Evolutionary conservation across 1,284 basidiomycete species (phyloP).

Genomic region (Moesziomyces sp.): DNA sequence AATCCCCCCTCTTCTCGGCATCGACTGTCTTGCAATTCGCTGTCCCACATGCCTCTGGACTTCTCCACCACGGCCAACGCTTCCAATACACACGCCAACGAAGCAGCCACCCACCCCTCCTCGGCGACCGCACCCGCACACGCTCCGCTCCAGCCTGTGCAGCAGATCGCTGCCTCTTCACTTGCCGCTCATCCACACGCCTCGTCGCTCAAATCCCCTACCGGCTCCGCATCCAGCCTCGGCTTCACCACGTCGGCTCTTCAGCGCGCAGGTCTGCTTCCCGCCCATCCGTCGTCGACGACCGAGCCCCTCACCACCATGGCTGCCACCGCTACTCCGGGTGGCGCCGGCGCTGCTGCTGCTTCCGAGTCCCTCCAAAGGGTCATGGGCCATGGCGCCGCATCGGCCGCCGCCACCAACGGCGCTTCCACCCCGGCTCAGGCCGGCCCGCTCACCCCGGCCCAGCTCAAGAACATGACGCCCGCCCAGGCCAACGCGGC

Average conservation of each 20-base stretch:
- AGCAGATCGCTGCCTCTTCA: conserved; percentile 38
- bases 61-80: neutral
- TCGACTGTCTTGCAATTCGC: neutral
- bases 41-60: neutral
- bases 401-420: conserved; percentile 24
- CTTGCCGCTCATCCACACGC: conserved; percentile 16
- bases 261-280: conserved; percentile 38
- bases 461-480: conserved; percentile 49
- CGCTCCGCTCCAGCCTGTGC: conserved; percentile 14
- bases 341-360: conserved; percentile 12
- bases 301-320: neutral
- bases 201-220: conserved; percentile 15
- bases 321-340: conserved; percentile 16
- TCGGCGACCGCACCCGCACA: neutral
- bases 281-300: neutral
- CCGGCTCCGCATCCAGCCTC: conserved; percentile 10
- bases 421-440: conserved; percentile 23
- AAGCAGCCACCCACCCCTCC: neutral
- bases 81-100: neutral
- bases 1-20: no score
- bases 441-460: conserved; percentile 37
- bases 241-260: conserved; percentile 40
- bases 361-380: conserved; percentile 45
- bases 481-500: conserved; percentile 50
- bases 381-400: conserved; percentile 34